Percentiles rank a stretch among this genome's conserved stretches.
Conservation (phyloP, 108 stramenopile genomes). For the Epithemia pelagica region DNA sequence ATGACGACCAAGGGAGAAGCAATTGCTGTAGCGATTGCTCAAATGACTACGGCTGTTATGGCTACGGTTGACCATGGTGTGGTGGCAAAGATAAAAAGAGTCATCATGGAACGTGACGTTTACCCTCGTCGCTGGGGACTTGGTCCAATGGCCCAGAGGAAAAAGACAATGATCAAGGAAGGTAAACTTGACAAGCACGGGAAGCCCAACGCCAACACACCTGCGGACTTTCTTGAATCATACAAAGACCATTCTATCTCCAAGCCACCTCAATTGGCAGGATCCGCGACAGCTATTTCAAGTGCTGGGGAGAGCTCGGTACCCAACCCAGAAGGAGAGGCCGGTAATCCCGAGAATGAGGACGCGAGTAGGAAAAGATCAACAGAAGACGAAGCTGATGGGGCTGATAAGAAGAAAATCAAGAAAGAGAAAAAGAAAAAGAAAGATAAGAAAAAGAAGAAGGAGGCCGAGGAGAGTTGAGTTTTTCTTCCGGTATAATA, state of each 20-base stretch:
- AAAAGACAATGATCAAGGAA: conserved; percentile 96
- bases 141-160: conserved; percentile 96
- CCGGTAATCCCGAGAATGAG: not conserved
- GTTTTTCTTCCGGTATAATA: not conserved
- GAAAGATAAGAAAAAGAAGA: conserved; percentile 43
- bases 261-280: conserved; percentile 37
- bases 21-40: conserved; percentile 97
- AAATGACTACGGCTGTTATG: conserved; percentile 99
- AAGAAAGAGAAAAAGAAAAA: conserved; percentile 78
- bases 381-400: conserved; percentile 18
- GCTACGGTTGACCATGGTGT: conserved; percentile 99
- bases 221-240: conserved; percentile 81
- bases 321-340: conserved; percentile 11
- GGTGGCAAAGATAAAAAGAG: conserved; percentile 99
- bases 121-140: conserved; percentile 99
- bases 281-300: not conserved
- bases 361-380: not conserved
- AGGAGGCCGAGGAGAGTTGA: conserved; percentile 2
- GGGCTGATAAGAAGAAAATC: conserved; percentile 21
- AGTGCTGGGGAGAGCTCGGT: conserved; percentile 1
- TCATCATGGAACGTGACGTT: conserved; percentile 99
- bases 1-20: conserved; percentile 99
- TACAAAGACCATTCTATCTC: conserved; percentile 69
- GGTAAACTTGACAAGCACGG: conserved; percentile 99
- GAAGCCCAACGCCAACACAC: conserved; percentile 95